Percentiles rank a stretch among this genome's conserved stretches.
These are phyloP conservation scores for Ceriops tagal DNA, from an alignment of 345 rosid genomes.

Conservation along the genomic window DNA sequence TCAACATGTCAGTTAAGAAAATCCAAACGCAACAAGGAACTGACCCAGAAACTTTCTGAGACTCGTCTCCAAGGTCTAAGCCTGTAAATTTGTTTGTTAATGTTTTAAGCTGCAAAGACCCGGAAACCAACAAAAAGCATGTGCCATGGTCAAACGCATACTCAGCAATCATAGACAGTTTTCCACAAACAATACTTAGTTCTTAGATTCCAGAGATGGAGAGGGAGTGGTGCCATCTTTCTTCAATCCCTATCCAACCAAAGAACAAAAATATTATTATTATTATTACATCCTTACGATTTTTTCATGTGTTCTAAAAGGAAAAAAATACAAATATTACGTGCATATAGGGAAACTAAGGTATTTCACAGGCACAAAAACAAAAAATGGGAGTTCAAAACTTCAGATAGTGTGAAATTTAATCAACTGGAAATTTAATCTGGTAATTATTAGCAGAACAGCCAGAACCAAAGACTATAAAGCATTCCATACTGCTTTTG, in stretches of 20 bases:
- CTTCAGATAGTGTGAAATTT: too few species aligned
- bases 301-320: too few species aligned
- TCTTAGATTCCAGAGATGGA: constrained; percentile 17
- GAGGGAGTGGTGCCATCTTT: constrained; percentile 9
- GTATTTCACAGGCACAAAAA: background rate
- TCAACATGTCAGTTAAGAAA: constrained; percentile 25
- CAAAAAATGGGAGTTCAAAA: background rate
- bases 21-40: constrained; percentile 26
- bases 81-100: constrained; percentile 28
- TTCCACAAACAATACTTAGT: constrained; percentile 27
- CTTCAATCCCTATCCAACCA: background rate
- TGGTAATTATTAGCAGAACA: too few species aligned
- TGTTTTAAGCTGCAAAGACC: constrained; percentile 28
- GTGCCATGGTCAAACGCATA: constrained; percentile 34
- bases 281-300: background rate
- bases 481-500: too few species aligned
- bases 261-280: background rate
- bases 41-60: constrained; percentile 26
- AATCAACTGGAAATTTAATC: too few species aligned
- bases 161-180: constrained; percentile 29
- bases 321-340: too few species aligned
- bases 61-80: constrained; percentile 21
- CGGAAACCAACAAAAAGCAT: constrained; percentile 28
- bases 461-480: too few species aligned
- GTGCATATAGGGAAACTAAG: background rate